phyloP scores from a whole-genome alignment of 208 protist genomes.

The Trypanosoma rangeli region DNA sequence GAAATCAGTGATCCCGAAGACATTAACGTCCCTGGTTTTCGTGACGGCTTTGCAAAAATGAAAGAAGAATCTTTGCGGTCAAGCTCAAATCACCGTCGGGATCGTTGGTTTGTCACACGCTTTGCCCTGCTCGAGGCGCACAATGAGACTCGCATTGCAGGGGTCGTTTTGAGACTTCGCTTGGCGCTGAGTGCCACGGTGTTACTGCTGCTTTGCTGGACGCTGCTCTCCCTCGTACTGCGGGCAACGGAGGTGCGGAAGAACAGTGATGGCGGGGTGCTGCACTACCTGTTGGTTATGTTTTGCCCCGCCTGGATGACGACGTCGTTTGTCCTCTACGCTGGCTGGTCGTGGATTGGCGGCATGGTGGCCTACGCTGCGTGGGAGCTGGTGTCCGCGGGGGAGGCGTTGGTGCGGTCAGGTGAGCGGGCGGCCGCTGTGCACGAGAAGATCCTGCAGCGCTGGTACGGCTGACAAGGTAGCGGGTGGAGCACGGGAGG shows the following conservation, averaged over 20 bases:
- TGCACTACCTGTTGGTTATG: constrained; percentile 1
- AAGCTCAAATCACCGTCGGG: constrained; percentile 1
- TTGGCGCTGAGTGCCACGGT: constrained; percentile 15
- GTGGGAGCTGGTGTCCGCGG: constrained; percentile 23
- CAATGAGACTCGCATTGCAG: constrained; percentile 1
- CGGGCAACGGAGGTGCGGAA: constrained; percentile 11
- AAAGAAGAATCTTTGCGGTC: neutral
- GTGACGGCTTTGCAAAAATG: neutral
- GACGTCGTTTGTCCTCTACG: constrained; percentile 12
- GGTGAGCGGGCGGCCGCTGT: constrained; percentile 6
- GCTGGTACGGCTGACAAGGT: constrained; percentile 6
- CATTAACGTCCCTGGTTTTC: neutral
- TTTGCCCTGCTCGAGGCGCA: constrained; percentile 29
- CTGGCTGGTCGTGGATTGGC: constrained; percentile 31
- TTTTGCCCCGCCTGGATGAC: constrained; percentile 27
- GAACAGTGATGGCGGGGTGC: constrained; percentile 2
- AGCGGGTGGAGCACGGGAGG: neutral
- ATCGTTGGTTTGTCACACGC: constrained; percentile 24
- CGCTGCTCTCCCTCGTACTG: constrained; percentile 20
- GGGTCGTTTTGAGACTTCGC: constrained; percentile 26
- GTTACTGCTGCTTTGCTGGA: constrained; percentile 23
- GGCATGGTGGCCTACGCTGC: constrained; percentile 27
- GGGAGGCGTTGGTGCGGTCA: constrained; percentile 16
- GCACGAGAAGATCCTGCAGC: constrained; percentile 26
- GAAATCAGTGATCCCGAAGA: neutral